Percentiles rank a stretch among this genome's conserved stretches.
Evolutionary conservation across 495 filamentous ascomycete genomes (phyloP).

Genomic region (Emericellopsis terricola): DNA sequence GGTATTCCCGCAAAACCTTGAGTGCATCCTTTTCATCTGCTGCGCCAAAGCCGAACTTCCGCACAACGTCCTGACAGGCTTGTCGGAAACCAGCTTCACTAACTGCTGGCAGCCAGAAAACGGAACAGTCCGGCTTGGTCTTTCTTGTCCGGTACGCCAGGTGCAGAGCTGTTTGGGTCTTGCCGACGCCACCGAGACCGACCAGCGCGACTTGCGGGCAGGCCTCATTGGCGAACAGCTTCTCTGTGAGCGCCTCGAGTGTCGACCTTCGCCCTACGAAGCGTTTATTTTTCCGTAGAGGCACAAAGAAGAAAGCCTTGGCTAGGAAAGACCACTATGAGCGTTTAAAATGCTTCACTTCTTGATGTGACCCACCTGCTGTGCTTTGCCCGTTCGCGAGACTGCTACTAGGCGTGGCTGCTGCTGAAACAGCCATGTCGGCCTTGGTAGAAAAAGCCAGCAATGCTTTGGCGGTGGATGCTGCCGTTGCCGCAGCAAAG

Average conservation of each 20-base stretch:
- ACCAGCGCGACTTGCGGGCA: conserved; percentile 13
- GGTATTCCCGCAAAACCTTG: conserved; percentile 13
- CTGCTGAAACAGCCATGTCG: too few relatives aligned
- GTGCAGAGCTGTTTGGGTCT: conserved; percentile 33
- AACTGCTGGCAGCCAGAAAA: conserved; percentile 31
- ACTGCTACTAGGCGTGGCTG: too few relatives aligned
- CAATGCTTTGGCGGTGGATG: conserved; percentile 8
- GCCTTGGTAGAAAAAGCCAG: conserved; percentile 2
- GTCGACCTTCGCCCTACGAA: conserved; percentile 13
- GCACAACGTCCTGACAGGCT: conserved; percentile 23
- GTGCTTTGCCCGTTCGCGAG: too few relatives aligned
- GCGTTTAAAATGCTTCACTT: too few relatives aligned
- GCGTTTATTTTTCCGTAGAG: conserved; percentile 8
- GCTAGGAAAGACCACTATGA: too few relatives aligned
- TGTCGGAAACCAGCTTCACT: conserved; percentile 19
- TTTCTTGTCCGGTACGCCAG: conserved; percentile 20
- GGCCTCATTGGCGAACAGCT: conserved; percentile 4
- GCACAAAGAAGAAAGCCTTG: conserved; percentile 8
- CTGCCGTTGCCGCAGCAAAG: conserved; percentile 20
- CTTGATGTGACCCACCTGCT: too few relatives aligned
- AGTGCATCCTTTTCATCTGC: conserved; percentile 20
- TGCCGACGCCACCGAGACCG: conserved; percentile 31
- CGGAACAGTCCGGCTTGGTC: conserved; percentile 15
- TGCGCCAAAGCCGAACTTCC: conserved; percentile 10
- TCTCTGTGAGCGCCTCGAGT: conserved; percentile 10